Conservation (phyloP, 768 basidiomycete genomes). For the Lactarius sp. region DNA sequence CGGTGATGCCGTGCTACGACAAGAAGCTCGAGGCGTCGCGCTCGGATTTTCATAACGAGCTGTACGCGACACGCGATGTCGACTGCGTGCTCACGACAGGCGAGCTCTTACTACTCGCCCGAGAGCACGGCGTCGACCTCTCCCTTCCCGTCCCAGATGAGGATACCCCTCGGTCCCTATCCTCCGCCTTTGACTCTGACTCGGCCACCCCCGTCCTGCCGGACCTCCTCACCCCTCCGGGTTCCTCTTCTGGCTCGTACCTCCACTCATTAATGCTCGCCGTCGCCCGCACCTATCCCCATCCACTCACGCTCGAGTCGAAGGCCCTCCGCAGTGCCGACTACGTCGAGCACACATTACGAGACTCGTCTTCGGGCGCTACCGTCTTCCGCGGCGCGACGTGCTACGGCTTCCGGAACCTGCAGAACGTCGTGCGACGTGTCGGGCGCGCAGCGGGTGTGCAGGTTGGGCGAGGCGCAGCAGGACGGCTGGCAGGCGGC, state of each 20-base stretch:
- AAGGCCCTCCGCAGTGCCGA: slow-evolving; percentile 33
- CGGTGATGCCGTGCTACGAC: slow-evolving; percentile 99
- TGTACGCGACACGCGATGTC: slow-evolving; percentile 83
- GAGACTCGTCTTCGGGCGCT: slow-evolving; percentile 53
- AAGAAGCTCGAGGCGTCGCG: slow-evolving; percentile 98
- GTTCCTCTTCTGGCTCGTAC: slow-evolving; percentile 91
- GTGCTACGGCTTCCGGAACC: slow-evolving; percentile 95
- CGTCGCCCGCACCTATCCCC: slow-evolving; percentile 40
- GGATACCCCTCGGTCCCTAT: slow-evolving; percentile 35
- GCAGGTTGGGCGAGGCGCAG: slow-evolving; percentile 64
- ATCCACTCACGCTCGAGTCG: slow-evolving; percentile 30
- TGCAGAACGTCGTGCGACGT: slow-evolving; percentile 87
- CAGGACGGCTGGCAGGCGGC: slow-evolving; percentile 41
- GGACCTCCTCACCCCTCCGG: slow-evolving; percentile 70
- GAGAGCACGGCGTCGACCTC: slow-evolving; percentile 77
- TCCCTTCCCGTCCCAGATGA: slow-evolving; percentile 44
- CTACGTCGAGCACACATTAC: slow-evolving; percentile 53
- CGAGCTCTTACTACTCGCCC: slow-evolving; percentile 82
- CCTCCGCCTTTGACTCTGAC: neutral
- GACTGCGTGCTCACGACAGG: slow-evolving; percentile 98
- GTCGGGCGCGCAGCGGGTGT: slow-evolving; percentile 25
- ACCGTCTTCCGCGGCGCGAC: slow-evolving; percentile 88
- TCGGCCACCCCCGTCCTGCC: slow-evolving; percentile 41
- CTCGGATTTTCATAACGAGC: slow-evolving; percentile 82
- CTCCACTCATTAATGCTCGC: slow-evolving; percentile 71